Evolutionary conservation across 2,329 filamentous ascomycete species (phyloP).

Genomic region (Exophiala phaeomuriformis): DNA sequence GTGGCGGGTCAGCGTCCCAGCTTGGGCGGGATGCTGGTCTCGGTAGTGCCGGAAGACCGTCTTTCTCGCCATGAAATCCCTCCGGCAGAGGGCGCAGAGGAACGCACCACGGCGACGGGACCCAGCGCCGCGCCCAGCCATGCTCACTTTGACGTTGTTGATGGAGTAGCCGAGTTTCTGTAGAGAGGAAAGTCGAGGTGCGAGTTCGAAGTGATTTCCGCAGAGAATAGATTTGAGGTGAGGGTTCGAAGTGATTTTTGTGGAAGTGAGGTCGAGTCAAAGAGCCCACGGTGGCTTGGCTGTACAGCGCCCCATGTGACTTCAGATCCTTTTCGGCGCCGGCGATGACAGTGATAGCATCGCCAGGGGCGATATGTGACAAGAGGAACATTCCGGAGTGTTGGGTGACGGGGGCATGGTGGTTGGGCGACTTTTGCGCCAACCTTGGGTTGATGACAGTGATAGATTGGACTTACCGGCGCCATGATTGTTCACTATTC

Average conservation of each 20-base stretch:
- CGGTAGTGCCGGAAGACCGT: constrained; percentile 9
- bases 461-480: constrained; percentile 11
- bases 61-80: not conserved
- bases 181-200: not conserved
- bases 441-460: not conserved
- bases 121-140: not conserved
- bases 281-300: not conserved
- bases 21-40: constrained; percentile 2
- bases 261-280: not conserved
- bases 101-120: not conserved
- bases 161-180: not conserved
- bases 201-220: not conserved
- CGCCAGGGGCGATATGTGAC: not conserved
- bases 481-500: constrained; percentile 8
- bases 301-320: not conserved
- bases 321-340: not conserved
- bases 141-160: not conserved
- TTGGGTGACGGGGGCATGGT: not conserved
- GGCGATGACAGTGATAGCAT: not conserved
- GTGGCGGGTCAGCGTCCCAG: not conserved
- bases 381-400: not conserved
- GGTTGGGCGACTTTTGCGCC: not conserved
- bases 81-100: constrained; percentile 3
- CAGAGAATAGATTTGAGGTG: not conserved
- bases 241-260: not conserved